Evolutionary conservation across 148 eudicot species (phyloP), one percentile per base, ranked within the genome.

Genomic region (Fallopia convolvulus): DNA sequence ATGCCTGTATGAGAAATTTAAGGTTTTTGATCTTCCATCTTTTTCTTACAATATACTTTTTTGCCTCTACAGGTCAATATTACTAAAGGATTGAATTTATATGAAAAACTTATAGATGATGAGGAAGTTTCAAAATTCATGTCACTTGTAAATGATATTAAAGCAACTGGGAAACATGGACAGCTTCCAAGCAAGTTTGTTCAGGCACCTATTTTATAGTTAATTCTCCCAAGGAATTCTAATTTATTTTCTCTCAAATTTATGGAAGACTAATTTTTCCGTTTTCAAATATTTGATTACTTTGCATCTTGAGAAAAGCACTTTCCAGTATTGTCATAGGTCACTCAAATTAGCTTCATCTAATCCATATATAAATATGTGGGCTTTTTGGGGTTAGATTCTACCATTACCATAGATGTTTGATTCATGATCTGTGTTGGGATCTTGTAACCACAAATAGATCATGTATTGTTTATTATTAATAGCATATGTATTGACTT

Each of bases 1-100:
- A 17, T 63, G 70, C 70, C 11, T 63, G 70, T 40, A 33, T 26
- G 13, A 39, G 15, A 20, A 23, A 26, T 77, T n/a, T 17, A 20
- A 26, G 21, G 46, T 74, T 46, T 40, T 58, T 30, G 60, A 26
- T 56, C 58, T 63, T 33, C 23, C 58, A 50, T 75, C 56, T 13
- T 60, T 49, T 81, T 68, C n/a, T n/a, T 72, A 18, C 72, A 41
- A 56, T 20, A 13, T 52, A 50, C 32, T 20, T 58, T 8, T 55
- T 68, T 72, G 48, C 66, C 44, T 58, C 72, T 68, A 50, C 73
- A 88, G 90, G 80, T 88, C 66, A 86, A 85, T 78, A 78, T 78
- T 47, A 83, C 80, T 78, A 89, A 86, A 70, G 87, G 90, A 49
- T 72, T 88, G 83, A 82, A 82, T 71, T 47, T 84, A 74, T 84